Evolutionary conservation across 257 asterid species (phyloP).

Genomic region (Solanum sitiens): DNA sequence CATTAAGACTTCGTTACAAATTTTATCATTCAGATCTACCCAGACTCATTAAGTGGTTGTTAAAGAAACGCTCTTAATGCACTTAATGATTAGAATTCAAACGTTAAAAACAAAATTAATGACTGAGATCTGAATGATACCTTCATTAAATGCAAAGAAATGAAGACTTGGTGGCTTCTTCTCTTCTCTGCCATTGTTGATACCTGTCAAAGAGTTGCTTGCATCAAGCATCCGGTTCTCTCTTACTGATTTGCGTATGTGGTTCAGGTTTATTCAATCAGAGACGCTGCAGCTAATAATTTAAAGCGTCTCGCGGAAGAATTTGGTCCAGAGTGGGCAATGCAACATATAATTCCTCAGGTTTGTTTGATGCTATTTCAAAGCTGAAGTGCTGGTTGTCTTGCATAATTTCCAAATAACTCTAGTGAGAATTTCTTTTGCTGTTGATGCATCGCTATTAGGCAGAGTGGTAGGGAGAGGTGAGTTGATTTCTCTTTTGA

Average conservation of each 20-base stretch:
- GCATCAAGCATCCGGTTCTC: not conserved
- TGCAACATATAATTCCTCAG: conserved; percentile 60
- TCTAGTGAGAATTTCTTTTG: not conserved
- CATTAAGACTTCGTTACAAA: not conserved
- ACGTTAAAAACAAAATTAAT: not conserved
- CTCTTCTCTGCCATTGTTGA: not conserved
- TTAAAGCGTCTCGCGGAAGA: conserved; percentile 44
- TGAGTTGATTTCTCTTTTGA: not conserved
- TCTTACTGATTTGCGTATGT: not conserved
- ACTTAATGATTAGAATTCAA: not conserved
- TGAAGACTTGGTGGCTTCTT: not conserved
- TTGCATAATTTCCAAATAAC: not conserved
- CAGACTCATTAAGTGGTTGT: not conserved
- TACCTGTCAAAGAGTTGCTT: not conserved
- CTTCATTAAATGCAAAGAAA: not conserved
- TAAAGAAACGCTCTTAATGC: not conserved
- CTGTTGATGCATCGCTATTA: not conserved
- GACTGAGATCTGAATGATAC: not conserved
- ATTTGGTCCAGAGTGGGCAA: conserved; percentile 54
- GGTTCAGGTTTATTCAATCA: conserved; percentile 36
- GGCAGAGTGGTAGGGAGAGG: not conserved
- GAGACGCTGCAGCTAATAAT: conserved; percentile 50
- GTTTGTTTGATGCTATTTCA: conserved; percentile 7
- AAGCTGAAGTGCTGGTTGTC: not conserved
- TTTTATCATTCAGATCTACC: not conserved